A percentile compares a stretch with the other conserved stretches of the same genome.
Conservation (phyloP, 2,329 filamentous ascomycete genomes). For the Trichoderma sp. region DNA sequence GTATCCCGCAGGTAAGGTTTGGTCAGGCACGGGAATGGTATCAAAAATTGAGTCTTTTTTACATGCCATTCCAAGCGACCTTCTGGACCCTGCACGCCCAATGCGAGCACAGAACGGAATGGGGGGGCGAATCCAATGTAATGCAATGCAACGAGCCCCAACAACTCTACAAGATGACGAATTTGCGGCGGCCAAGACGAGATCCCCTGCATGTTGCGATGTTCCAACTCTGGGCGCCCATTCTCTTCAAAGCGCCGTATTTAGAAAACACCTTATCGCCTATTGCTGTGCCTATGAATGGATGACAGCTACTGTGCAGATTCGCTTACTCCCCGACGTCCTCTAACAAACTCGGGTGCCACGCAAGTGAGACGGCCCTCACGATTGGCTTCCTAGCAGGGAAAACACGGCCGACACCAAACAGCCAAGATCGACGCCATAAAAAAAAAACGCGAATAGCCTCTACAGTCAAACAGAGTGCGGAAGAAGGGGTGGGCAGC, state of each 20-base stretch:
- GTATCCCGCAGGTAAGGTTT: not conserved
- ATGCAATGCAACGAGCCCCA: not conserved
- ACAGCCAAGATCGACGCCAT: conserved; percentile 7
- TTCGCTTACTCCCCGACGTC: not conserved
- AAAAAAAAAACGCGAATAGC: not conserved
- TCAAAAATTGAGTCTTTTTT: not conserved
- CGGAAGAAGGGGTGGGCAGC: not conserved
- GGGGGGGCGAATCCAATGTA: not conserved
- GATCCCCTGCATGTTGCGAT: not conserved
- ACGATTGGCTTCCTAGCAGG: not conserved
- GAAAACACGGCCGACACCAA: conserved; percentile 11
- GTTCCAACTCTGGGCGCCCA: not conserved
- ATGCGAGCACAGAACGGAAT: not conserved
- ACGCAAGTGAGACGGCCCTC: not conserved
- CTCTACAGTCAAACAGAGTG: not conserved
- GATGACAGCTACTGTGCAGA: not conserved
- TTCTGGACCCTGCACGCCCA: not conserved
- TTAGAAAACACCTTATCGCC: not conserved
- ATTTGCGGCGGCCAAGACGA: not conserved
- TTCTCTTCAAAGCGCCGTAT: not conserved
- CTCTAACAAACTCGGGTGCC: not conserved
- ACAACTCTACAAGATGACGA: conserved; percentile 1
- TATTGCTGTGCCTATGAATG: not conserved
- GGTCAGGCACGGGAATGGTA: not conserved
- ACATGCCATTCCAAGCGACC: not conserved